Conservation (phyloP, 768 basidiomycete genomes). For the Collybia sordida region DNA sequence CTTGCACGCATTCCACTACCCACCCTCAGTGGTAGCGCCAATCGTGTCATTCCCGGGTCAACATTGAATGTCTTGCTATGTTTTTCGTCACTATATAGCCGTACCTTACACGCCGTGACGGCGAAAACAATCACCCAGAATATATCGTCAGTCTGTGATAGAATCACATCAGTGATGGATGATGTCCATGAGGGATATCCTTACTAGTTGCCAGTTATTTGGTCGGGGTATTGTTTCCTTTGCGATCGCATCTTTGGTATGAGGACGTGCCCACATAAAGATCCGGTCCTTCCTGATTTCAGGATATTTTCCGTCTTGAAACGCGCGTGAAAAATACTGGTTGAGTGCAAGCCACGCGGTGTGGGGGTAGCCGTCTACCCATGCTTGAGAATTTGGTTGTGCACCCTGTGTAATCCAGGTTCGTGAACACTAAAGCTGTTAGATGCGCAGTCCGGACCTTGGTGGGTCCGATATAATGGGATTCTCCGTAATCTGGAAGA, state of each 20-base stretch:
- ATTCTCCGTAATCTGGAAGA: slow-evolving; percentile 56
- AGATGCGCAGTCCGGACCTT: slow-evolving; percentile 22
- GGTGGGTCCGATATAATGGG: slow-evolving; percentile 80
- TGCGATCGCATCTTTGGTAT: slow-evolving; percentile 51
- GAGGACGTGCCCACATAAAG: slow-evolving; percentile 71
- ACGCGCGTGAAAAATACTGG: slow-evolving; percentile 65
- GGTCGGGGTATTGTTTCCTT: slow-evolving; percentile 57
- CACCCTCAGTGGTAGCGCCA: slow-evolving; percentile 54
- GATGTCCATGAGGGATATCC: slow-evolving; percentile 24
- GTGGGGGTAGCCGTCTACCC: slow-evolving; percentile 70
- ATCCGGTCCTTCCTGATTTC: slow-evolving; percentile 59
- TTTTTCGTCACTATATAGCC: slow-evolving; percentile 46
- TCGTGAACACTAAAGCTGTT: too few relatives aligned
- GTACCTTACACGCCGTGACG: slow-evolving; percentile 53
- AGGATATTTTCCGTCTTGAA: slow-evolving; percentile 69
- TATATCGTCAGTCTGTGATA: slow-evolving; percentile 51
- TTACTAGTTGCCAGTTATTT: slow-evolving; percentile 54
- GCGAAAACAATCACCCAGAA: slow-evolving; percentile 72
- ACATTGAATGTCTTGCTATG: slow-evolving; percentile 47
- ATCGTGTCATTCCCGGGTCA: slow-evolving; percentile 56
- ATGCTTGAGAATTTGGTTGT: slow-evolving; percentile 69
- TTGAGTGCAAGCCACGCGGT: slow-evolving; percentile 66
- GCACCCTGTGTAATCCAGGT: slow-evolving; percentile 35
- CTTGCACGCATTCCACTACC: slow-evolving; percentile 51
- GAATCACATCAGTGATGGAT: background rate